These are phyloP conservation scores for Cutaneotrichosporon spelunceum DNA, from an alignment of 1,284 basidiomycete genomes.

Conservation along the genomic window DNA sequence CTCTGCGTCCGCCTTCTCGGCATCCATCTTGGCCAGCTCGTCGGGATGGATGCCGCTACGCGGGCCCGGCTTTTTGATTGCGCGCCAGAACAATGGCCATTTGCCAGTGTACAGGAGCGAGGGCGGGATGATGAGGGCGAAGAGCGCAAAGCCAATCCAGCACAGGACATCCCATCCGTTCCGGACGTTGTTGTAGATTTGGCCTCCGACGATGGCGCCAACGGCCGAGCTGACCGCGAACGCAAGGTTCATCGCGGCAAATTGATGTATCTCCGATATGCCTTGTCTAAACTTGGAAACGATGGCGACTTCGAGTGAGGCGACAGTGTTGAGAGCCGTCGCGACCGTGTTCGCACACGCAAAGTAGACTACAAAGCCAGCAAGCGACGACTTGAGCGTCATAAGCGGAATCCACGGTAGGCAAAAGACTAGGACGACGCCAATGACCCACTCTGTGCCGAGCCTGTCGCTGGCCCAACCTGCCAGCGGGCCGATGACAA, in stretches of 20 bases:
- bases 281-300: conserved; percentile 22
- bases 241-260: conserved; percentile 46
- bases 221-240: conserved; percentile 37
- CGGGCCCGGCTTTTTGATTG: not conserved
- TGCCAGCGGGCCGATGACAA: conserved; percentile 60
- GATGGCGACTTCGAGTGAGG: conserved; percentile 22
- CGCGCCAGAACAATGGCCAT: conserved; percentile 16
- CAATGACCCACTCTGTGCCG: conserved; percentile 62
- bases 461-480: conserved; percentile 62
- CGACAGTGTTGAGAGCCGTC: conserved; percentile 21
- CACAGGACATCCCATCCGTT: conserved; percentile 41
- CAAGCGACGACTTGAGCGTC: conserved; percentile 57
- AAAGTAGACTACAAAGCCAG: conserved; percentile 62
- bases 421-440: conserved; percentile 57
- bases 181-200: conserved; percentile 41
- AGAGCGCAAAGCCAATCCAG: conserved; percentile 35
- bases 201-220: conserved; percentile 43
- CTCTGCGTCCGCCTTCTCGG: not conserved
- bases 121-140: conserved; percentile 11
- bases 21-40: conserved; percentile 3
- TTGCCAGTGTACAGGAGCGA: conserved; percentile 17
- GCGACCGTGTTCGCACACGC: conserved; percentile 54
- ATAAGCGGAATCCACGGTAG: conserved; percentile 67
- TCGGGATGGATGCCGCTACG: not conserved
- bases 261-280: conserved; percentile 46